phyloP scores from a whole-genome alignment of 805 yeast species.

The Candida multigemmis region DNA sequence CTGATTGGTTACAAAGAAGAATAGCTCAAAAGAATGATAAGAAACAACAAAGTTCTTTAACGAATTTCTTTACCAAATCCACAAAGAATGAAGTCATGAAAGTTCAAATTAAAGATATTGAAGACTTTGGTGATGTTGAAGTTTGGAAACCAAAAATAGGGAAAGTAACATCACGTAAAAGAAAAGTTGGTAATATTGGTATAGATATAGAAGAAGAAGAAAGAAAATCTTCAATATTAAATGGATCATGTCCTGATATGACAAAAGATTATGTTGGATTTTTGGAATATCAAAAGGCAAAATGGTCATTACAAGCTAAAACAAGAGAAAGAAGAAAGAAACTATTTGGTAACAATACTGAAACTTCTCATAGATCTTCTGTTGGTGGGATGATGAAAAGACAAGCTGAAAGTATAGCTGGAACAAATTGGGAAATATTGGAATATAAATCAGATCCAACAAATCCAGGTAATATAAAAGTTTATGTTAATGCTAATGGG shows the following conservation, averaged over 20 bases:
- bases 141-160: slow-evolving; percentile 27
- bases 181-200: slow-evolving; percentile 19
- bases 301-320: slow-evolving; percentile 75
- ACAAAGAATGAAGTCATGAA: slow-evolving; percentile 30
- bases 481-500: slow-evolving; percentile 56
- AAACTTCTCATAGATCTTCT: slow-evolving; percentile 43
- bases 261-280: slow-evolving; percentile 59
- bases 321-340: slow-evolving; percentile 64
- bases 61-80: slow-evolving; percentile 44
- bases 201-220: slow-evolving; percentile 38
- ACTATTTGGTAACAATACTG: slow-evolving; percentile 64
- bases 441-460: slow-evolving; percentile 50
- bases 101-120: slow-evolving; percentile 50
- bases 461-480: slow-evolving; percentile 71
- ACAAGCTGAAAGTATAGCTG: slow-evolving; percentile 73
- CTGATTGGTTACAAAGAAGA: slow-evolving; percentile 78
- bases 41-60: slow-evolving; percentile 61
- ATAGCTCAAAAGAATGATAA: slow-evolving; percentile 55
- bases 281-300: slow-evolving; percentile 70
- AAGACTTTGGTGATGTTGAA: slow-evolving; percentile 49
- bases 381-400: slow-evolving; percentile 64
- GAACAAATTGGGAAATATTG: slow-evolving; percentile 77
- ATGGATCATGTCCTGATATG: slow-evolving; percentile 57
- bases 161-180: slow-evolving; percentile 39
- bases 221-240: slow-evolving; percentile 35